phyloP scores from a whole-genome alignment of 352 stramenopile genomes.

The Globisporangium cederbergense region DNA sequence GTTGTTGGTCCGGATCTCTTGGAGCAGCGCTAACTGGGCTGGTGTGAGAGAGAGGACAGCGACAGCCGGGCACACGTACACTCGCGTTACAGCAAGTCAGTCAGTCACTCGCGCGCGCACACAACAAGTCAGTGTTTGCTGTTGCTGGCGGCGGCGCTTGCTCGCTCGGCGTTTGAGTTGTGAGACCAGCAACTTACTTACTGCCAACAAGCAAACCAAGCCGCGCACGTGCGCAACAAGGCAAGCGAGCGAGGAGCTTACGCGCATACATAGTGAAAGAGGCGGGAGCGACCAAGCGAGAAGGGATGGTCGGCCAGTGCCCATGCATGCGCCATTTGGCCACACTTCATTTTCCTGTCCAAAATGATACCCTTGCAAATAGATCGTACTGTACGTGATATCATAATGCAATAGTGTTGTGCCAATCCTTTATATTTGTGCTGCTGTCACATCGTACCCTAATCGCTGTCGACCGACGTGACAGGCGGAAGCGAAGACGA shows the following conservation, averaged over 20 bases:
- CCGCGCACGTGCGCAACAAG: neutral
- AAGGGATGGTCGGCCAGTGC: neutral
- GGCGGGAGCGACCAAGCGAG: neutral
- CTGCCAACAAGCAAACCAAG: neutral
- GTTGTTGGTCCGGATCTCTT: constrained; percentile 9
- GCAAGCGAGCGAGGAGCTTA: neutral
- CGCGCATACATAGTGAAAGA: neutral
- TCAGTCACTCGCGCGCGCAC: neutral
- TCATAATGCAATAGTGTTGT: too few relatives aligned
- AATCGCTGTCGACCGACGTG: constrained; percentile 1
- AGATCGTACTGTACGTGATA: too few relatives aligned
- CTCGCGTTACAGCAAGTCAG: neutral
- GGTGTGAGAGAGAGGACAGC: constrained; percentile 1
- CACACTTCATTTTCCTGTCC: neutral
- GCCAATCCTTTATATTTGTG: too few relatives aligned
- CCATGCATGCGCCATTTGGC: neutral
- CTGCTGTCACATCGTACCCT: neutral
- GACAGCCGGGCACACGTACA: neutral
- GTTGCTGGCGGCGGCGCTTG: neutral
- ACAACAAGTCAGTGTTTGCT: neutral
- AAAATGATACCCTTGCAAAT: too few relatives aligned
- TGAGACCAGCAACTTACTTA: neutral
- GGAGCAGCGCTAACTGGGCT: neutral
- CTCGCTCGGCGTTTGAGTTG: constrained; percentile 1
- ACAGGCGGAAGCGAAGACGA: constrained; percentile 5